Percentiles rank a stretch among this genome's conserved stretches.
Conservation (phyloP, 345 rosid species). For the Raphanus sativus region DNA sequence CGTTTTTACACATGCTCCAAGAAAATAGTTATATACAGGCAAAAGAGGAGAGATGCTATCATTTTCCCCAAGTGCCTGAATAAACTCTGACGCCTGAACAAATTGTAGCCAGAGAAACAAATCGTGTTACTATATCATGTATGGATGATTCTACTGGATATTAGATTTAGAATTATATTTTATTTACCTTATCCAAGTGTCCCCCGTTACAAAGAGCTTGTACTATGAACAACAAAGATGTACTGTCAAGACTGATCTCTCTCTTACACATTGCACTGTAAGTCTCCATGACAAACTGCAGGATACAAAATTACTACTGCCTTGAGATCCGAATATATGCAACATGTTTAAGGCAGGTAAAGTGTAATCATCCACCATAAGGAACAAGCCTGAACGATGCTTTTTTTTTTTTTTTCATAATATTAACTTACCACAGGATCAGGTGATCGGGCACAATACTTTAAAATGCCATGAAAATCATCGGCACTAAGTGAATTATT, state of each 20-base stretch:
- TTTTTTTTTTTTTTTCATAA: neutral
- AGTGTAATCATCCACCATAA: slow-evolving; percentile 4
- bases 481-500: slow-evolving; percentile 33
- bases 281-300: slow-evolving; percentile 87
- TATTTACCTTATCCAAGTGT: slow-evolving; percentile 37
- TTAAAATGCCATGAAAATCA: slow-evolving; percentile 59
- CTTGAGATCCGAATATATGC: slow-evolving; percentile 18
- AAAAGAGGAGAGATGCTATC: slow-evolving; percentile 46
- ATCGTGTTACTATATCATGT: neutral
- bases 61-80: slow-evolving; percentile 53
- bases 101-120: slow-evolving; percentile 19
- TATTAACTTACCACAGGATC: slow-evolving; percentile 70
- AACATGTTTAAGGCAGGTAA: too few species aligned
- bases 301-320: slow-evolving; percentile 18
- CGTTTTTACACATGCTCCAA: slow-evolving; percentile 54
- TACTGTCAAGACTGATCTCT: slow-evolving; percentile 45
- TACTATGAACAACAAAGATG: slow-evolving; percentile 53
- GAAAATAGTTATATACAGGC: slow-evolving; percentile 58
- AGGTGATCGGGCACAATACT: slow-evolving; percentile 61
- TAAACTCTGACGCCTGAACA: slow-evolving; percentile 65
- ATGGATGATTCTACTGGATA: neutral
- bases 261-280: slow-evolving; percentile 67
- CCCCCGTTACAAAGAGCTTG: slow-evolving; percentile 80
- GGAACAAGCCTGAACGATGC: neutral
- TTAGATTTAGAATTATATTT: neutral